These are phyloP conservation scores for Bombardia bombarda DNA, from an alignment of 495 filamentous ascomycete species.

Conservation along the genomic window DNA sequence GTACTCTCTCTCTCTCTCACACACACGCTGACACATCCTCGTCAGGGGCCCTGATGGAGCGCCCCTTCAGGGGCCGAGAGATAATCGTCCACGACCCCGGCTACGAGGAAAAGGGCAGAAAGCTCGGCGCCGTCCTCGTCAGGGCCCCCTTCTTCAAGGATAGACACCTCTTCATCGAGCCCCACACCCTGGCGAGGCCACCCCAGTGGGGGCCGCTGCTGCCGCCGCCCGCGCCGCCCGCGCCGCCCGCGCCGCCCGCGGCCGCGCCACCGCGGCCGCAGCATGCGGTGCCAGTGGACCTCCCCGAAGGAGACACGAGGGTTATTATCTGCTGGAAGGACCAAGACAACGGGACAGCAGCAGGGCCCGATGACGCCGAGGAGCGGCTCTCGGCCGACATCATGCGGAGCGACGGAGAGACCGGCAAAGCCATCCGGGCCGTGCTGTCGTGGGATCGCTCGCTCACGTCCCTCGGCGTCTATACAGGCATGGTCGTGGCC, in stretches of 20 bases:
- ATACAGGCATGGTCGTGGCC: neutral
- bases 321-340: neutral
- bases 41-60: neutral
- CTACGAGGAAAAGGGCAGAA: neutral
- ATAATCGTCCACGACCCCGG: conserved; percentile 1
- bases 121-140: conserved; percentile 4
- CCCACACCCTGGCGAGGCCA: neutral
- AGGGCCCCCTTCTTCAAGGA: conserved; percentile 3
- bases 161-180: neutral
- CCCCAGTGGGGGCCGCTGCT: neutral
- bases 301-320: neutral
- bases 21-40: neutral
- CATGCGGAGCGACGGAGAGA: neutral
- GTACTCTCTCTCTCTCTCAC: neutral
- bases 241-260: neutral
- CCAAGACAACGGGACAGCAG: neutral
- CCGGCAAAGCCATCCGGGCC: neutral
- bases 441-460: neutral
- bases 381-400: neutral
- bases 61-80: conserved; percentile 1
- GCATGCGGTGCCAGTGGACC: neutral
- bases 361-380: too few relatives aligned
- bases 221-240: neutral
- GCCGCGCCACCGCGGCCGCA: too few relatives aligned
- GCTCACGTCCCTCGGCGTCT: neutral